Evolutionary conservation across 2,329 filamentous ascomycete genomes (phyloP), one percentile per base, ranked within the genome.

Genomic region (Dothistroma septosporum): DNA sequence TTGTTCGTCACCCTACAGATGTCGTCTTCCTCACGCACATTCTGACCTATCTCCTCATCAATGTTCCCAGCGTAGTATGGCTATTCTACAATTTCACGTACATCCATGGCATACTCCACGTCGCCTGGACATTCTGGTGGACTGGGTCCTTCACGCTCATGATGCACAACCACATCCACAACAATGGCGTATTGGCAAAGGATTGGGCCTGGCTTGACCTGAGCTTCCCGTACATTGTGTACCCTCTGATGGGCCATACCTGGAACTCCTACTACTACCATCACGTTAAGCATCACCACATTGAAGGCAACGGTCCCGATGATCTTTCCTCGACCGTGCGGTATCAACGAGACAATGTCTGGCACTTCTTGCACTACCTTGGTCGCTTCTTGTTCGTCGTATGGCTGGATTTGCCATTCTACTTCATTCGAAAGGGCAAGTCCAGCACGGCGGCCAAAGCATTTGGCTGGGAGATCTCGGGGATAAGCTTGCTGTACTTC

Each of bases 221-320:
- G 6, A 56, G 81, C 1, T 92, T 92, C 67, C 90, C 90, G 0
- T 93, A 91, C 71, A 74, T 92, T 46, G 78, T 85, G 11, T 88
- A 92, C 66, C 89, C 89, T 0, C 75, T 93, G 59, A 88, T 91
- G 83, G 90, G 90, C 11, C 90, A 93, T 70, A 92, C 89, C 0
- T 92, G 89, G 88, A 91, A 93, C 76, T 87, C 87, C 1, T 93
- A 93, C 76, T 93, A 83, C 73, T 92, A 91, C 71, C 90, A 93
- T 71, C 90, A 93, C 69, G 88, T 92, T 71, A 93, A 93, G 78
- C 89, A 92, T 70, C 90, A 93, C 71, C 90, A 93, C 66, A 86
- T 92, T 58, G 90, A 92, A 75, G 87, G 85, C 63, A 93, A 93
- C 68, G 90, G 90, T 0, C 88, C 89, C 0, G 82, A 87, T 52